Base-by-base conservation (phyloP, 1,284 basidiomycete genomes). In the Veloporphyrellus conicus region DNA sequence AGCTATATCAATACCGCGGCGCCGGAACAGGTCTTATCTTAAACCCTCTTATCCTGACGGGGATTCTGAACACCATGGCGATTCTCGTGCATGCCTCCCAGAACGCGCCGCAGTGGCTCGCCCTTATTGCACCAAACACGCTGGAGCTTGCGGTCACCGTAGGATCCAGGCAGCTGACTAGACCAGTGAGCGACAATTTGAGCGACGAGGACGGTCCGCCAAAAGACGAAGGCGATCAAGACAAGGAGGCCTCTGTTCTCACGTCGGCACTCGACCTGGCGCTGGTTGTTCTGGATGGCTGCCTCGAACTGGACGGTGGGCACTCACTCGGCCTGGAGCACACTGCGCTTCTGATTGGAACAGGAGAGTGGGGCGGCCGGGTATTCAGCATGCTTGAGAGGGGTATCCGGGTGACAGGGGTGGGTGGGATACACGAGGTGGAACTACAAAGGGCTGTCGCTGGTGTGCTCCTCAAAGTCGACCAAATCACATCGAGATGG, bases 1-100 rank as follows among this genome's bases (percentile, higher is more conserved):
- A 64, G 39, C 61, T 79, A 37, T 71, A 73, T 44, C 75, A 72
- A 42, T 90, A 90, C 58, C 74, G 75, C 35, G 78, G 84, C 2
- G 82, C 85, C 0, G 92, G 91, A 6, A 85, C 86, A 0, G 88
- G 87, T 0, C 76, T 93, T 49, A 76, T 96, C 37, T 74, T 97
- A 18, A 86, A 81, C 45, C 79, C 92, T 0, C 62, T 88, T 47
- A 77, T 88, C 1, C 73, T 96, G 15, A 73, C 84, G 19, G 84
- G 87, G 47, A 81, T 91, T 47, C 68, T 97, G 44, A 75, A 79
- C 43, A 87, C 92, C 1, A 69, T 95, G 9, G 78, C 82, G 0
- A 76, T 97, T n/a, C 74, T 97, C 23, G 75, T 89, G 4, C 86
- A 96, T 61, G 85, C 90, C 1, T 81, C 86, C 0, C 78, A 85